Percentiles rank a stretch among this genome's conserved stretches.
Conservation (phyloP, 148 eudicot genomes). For the Rhododendron simsii region DNA sequence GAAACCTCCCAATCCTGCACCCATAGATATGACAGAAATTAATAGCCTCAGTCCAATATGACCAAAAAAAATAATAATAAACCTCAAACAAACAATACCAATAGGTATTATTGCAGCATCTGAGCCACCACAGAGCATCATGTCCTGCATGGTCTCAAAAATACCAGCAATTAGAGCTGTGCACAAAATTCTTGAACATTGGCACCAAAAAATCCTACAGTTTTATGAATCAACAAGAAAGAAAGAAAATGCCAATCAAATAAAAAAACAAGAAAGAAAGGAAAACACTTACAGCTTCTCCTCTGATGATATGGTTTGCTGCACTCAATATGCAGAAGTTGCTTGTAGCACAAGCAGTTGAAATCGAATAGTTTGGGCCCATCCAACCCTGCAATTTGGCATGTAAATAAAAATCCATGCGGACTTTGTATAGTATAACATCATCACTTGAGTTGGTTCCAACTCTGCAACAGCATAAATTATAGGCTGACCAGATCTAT, state of each 20-base stretch:
- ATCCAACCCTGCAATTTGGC: slow-evolving; percentile 76
- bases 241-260: background rate
- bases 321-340: slow-evolving; percentile 94
- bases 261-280: slow-evolving; percentile 1
- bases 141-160: slow-evolving; percentile 45
- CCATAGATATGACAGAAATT: background rate
- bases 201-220: background rate
- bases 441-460: background rate
- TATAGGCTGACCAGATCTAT: slow-evolving; percentile 77
- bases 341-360: slow-evolving; percentile 98
- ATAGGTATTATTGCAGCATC: slow-evolving; percentile 89
- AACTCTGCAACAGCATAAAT: slow-evolving; percentile 6
- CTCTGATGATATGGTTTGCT: slow-evolving; percentile 93
- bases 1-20: slow-evolving; percentile 91
- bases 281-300: slow-evolving; percentile 81
- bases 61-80: background rate
- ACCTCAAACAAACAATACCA: slow-evolving; percentile 37
- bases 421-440: background rate
- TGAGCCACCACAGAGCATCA: slow-evolving; percentile 99
- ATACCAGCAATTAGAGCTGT: slow-evolving; percentile 2
- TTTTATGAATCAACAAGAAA: slow-evolving; percentile 11
- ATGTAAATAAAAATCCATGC: slow-evolving; percentile 13
- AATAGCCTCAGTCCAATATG: background rate
- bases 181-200: background rate
- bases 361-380: slow-evolving; percentile 96